A percentile compares a stretch with the other conserved stretches of the same genome.
Evolutionary conservation across 2,329 filamentous ascomycete species (phyloP).

Genomic region (Colletotrichum tropicicola): DNA sequence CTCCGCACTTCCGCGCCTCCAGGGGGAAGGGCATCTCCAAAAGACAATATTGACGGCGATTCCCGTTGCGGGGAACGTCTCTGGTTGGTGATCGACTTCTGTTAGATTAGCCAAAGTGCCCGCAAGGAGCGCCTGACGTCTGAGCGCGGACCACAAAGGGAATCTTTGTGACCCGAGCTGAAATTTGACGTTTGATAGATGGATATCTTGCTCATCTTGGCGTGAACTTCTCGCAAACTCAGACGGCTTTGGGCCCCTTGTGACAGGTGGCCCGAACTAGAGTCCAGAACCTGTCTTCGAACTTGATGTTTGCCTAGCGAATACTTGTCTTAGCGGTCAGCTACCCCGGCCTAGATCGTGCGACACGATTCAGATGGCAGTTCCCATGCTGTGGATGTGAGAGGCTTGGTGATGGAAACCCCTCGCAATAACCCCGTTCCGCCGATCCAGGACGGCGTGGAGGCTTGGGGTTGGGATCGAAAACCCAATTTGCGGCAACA

Average conservation of each 20-base stretch:
- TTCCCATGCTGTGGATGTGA: not conserved
- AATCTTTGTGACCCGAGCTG: slow-evolving; percentile 6
- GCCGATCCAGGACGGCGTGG: not conserved
- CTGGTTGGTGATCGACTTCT: not conserved
- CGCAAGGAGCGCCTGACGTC: not conserved
- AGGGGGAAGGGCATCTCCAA: not conserved
- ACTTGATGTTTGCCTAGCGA: no score
- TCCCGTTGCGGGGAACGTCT: not conserved
- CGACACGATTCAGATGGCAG: slow-evolving; percentile 6
- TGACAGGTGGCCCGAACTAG: not conserved
- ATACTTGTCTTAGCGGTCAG: not conserved
- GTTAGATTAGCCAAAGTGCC: not conserved
- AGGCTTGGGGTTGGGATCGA: not conserved
- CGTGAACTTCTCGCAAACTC: not conserved
- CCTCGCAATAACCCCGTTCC: not conserved
- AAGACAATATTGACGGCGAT: not conserved
- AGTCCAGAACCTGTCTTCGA: not conserved
- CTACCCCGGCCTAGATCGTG: not conserved
- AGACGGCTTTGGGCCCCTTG: not conserved
- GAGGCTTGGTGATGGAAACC: not conserved
- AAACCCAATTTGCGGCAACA: slow-evolving; percentile 13
- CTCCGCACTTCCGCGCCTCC: no score
- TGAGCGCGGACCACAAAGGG: slow-evolving; percentile 1
- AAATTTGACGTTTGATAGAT: slow-evolving; percentile 2
- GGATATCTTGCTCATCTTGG: not conserved